Base-by-base conservation (phyloP, 768 basidiomycete species). In the Auricularia heimuer region DNA sequence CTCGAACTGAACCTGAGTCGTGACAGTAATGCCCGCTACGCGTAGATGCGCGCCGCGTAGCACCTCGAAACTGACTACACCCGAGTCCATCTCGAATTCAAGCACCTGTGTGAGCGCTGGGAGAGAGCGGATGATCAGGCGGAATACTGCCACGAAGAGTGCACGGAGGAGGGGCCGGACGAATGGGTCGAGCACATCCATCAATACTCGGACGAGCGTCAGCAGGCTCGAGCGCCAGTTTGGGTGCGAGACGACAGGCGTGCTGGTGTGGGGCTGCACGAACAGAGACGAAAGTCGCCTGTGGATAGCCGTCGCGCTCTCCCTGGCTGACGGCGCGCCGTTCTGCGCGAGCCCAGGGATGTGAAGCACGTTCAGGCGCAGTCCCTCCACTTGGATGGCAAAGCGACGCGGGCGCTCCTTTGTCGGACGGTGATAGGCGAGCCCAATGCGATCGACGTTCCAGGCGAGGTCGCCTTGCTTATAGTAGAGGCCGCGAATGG, bases 401-500 rank as follows among this genome's bases (percentile, higher is more conserved):
- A 90, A 74, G 44, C 85, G 83, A 65, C 81, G 82, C 1, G 81
- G 79, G 11, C 78, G 79, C 33, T 82, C 76, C 34, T 79, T 74
- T 11, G 77, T 79, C 11, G 82, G 77, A 71, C 78, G 81, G 64
- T 81, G 79, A 73, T 85, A 89, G 62, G 85, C 75, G 54, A 80
- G 75, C 21, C 78, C 82, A 58, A 92, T 82, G 63, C 90, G 85
- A 65, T 91, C 88, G n/a, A 87, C 79, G 36, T 79, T 81, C 76
- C 83, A 83, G 34, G 80, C 82, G 63, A 79, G 76, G 61, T 72
- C 74, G 35, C 85, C 85, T 36, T 77, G 78, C 58, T 83, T 81
- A 66, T 89, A 81, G 73, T 87, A 90, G 24, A 92, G 76, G 39
- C 90, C 90, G 63, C 89, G 86, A 66, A 92, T 84, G 21, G 90